Evolutionary conservation across 768 basidiomycete genomes (phyloP).

Genomic region (Amanita thiersii): DNA sequence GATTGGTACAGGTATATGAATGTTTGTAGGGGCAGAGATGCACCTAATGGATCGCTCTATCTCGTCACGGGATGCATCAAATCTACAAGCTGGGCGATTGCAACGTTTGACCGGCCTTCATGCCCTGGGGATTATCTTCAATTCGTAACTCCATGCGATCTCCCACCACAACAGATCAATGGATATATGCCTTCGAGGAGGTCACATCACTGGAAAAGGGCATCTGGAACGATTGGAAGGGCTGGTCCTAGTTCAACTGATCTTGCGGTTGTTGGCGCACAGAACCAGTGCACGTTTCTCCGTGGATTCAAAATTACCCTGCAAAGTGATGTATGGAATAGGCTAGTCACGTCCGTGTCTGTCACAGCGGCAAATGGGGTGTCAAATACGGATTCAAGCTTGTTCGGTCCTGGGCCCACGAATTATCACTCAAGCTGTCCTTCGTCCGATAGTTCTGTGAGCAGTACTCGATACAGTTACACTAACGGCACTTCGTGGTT

Average conservation of each 20-base stretch:
- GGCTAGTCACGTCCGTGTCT: background rate
- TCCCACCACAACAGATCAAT: background rate
- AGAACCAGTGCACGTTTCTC: constrained; percentile 10
- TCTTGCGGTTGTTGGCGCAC: background rate
- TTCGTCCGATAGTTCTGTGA: no score
- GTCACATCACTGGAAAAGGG: constrained; percentile 4
- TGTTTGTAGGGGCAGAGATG: constrained; percentile 3
- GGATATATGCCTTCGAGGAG: background rate
- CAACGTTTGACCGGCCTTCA: constrained; percentile 5
- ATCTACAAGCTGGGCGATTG: constrained; percentile 12
- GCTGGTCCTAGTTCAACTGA: constrained; percentile 1
- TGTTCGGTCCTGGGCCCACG: no score
- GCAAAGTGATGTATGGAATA: background rate
- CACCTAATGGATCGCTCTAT: constrained; percentile 13
- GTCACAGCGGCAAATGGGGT: background rate
- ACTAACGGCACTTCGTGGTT: no score
- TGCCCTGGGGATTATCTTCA: background rate
- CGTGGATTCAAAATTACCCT: constrained; percentile 7
- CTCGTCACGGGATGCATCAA: constrained; percentile 17
- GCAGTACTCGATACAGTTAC: no score
- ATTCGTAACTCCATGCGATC: background rate
- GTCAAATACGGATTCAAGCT: no score
- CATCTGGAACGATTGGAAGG: background rate
- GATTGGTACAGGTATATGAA: constrained; percentile 14
- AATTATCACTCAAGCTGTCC: no score